phyloP scores from a whole-genome alignment of 345 rosid species.

The Eutrema yunnanense region DNA sequence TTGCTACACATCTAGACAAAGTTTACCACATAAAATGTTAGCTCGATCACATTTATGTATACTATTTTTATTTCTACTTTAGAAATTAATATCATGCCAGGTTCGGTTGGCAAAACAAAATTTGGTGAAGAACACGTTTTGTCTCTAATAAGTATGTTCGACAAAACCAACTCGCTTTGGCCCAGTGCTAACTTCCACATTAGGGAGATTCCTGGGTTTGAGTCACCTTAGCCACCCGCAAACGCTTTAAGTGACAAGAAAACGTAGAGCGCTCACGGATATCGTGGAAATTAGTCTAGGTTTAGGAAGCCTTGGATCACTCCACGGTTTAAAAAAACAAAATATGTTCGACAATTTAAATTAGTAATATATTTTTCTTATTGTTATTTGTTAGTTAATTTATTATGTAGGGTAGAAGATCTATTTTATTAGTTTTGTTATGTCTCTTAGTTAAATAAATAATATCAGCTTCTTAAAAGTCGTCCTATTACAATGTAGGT shows the following conservation, averaged over 20 bases:
- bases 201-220: too few species aligned
- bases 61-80: not conserved
- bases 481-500: not conserved
- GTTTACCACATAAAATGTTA: too few species aligned
- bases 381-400: not conserved
- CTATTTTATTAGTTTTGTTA: not conserved
- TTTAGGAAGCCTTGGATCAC: too few species aligned
- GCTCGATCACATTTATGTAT: not conserved
- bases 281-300: too few species aligned
- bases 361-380: not conserved
- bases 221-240: too few species aligned
- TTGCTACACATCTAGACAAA: too few species aligned
- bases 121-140: conserved; percentile 2
- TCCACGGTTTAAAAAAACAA: not conserved
- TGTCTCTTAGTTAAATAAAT: not conserved
- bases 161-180: not conserved
- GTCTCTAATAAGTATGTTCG: not conserved
- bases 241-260: too few species aligned
- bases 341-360: not conserved
- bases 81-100: not conserved
- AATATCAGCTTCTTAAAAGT: not conserved
- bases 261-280: too few species aligned
- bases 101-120: not conserved
- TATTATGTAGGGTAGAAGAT: not conserved
- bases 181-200: too few species aligned